Percentiles rank a stretch among this genome's conserved stretches.
phyloP scores from a whole-genome alignment of 495 filamentous ascomycete genomes.

The Usnea hakonensis region DNA sequence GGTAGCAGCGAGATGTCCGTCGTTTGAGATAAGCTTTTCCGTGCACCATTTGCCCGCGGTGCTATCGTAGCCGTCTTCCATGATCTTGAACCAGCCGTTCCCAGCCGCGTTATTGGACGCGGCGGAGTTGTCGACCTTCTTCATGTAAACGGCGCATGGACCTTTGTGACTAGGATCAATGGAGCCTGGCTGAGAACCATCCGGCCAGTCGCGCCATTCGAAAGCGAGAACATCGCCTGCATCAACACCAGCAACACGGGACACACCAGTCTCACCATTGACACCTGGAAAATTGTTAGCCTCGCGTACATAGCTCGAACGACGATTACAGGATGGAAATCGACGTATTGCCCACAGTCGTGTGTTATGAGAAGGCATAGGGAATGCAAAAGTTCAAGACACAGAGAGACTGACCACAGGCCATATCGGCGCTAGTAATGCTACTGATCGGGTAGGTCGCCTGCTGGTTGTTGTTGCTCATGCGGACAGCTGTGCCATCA shows the following conservation, averaged over 20 bases:
- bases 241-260: slow-evolving; percentile 48
- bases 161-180: slow-evolving; percentile 60
- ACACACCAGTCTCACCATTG: slow-evolving; percentile 47
- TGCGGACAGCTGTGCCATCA: slow-evolving; percentile 61
- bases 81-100: slow-evolving; percentile 77
- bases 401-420: slow-evolving; percentile 49
- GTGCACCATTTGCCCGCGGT: slow-evolving; percentile 54
- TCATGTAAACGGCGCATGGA: slow-evolving; percentile 67
- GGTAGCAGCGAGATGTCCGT: slow-evolving; percentile 52
- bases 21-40: slow-evolving; percentile 53
- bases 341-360: not conserved
- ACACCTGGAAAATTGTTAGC: slow-evolving; percentile 35
- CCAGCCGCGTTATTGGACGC: slow-evolving; percentile 43
- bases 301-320: not conserved
- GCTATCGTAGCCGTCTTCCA: slow-evolving; percentile 54
- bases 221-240: slow-evolving; percentile 52
- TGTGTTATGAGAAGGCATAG: not conserved
- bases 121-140: slow-evolving; percentile 45
- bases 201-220: slow-evolving; percentile 53
- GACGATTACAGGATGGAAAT: not conserved
- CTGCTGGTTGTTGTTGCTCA: slow-evolving; percentile 42
- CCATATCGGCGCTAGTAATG: slow-evolving; percentile 53
- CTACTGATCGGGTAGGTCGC: slow-evolving; percentile 45
- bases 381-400: not conserved
- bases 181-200: slow-evolving; percentile 44